These are phyloP conservation scores for Gyrodon lividus DNA, from an alignment of 768 basidiomycete species.

Conservation along the genomic window DNA sequence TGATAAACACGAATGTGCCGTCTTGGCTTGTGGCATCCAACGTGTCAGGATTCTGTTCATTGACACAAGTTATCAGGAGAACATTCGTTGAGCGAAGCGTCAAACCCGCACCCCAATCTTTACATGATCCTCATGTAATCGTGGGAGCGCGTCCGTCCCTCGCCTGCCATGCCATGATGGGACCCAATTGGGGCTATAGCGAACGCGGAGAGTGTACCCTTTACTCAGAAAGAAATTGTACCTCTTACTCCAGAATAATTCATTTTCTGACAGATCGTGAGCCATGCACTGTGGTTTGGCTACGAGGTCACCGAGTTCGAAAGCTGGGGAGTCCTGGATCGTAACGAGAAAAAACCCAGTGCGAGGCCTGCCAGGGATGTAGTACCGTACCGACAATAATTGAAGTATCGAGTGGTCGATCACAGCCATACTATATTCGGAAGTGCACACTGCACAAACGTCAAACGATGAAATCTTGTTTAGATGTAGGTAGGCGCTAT, in stretches of 20 bases:
- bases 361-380: too few species aligned
- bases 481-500: too few species aligned
- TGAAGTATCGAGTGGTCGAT: too few species aligned
- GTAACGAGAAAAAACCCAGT: too few species aligned
- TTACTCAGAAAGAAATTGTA: constrained; percentile 15
- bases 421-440: too few species aligned
- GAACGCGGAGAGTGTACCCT: constrained; percentile 25
- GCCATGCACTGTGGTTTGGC: not conserved
- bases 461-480: too few species aligned
- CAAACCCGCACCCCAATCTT: not conserved
- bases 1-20: constrained; percentile 14
- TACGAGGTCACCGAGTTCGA: too few species aligned
- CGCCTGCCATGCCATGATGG: constrained; percentile 26
- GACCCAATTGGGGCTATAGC: constrained; percentile 27
- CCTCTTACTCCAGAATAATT: constrained; percentile 19
- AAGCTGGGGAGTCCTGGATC: too few species aligned
- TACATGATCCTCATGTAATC: not conserved
- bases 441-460: too few species aligned
- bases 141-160: not conserved
- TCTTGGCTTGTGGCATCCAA: constrained; percentile 11
- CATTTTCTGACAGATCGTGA: not conserved
- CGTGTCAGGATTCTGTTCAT: constrained; percentile 1
- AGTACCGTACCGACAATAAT: too few species aligned
- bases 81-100: not conserved
- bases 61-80: not conserved